phyloP scores from a whole-genome alignment of 352 stramenopile species.

The Sclerospora graminicola region DNA sequence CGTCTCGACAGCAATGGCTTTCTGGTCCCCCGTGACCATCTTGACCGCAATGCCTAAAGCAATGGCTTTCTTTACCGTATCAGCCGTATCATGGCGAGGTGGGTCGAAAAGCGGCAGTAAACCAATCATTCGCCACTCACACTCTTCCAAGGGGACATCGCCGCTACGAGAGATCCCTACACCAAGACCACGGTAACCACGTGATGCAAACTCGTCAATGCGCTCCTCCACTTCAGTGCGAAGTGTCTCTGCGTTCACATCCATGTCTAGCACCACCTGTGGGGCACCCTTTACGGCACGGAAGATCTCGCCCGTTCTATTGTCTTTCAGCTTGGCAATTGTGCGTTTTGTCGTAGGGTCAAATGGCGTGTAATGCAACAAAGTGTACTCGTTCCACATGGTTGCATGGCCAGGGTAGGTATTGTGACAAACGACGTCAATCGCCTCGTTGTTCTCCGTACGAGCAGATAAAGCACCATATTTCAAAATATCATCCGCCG shows the following conservation, averaged over 20 bases:
- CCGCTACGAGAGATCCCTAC: constrained; percentile 46
- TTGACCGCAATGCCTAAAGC: constrained; percentile 89
- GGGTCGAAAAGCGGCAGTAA: constrained; percentile 91
- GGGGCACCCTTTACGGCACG: constrained; percentile 89
- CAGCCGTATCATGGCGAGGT: constrained; percentile 85
- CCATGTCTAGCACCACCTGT: constrained; percentile 86
- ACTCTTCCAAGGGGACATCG: constrained; percentile 64
- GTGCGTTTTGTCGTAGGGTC: constrained; percentile 86
- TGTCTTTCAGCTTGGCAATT: constrained; percentile 83
- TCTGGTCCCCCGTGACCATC: constrained; percentile 94
- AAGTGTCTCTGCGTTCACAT: constrained; percentile 41
- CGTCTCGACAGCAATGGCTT: constrained; percentile 89
- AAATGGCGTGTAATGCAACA: constrained; percentile 77
- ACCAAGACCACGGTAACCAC: constrained; percentile 59
- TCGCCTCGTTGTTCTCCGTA: constrained; percentile 73
- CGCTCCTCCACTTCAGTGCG: constrained; percentile 57
- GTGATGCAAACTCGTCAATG: constrained; percentile 75
- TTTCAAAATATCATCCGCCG: constrained; percentile 44
- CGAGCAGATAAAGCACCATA: constrained; percentile 47
- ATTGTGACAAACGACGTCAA: constrained; percentile 64
- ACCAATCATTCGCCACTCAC: constrained; percentile 88
- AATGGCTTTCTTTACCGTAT: constrained; percentile 87
- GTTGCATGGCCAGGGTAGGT: constrained; percentile 74
- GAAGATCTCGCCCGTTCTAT: constrained; percentile 74
- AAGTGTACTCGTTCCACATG: constrained; percentile 64